Evolutionary conservation across 768 basidiomycete species (phyloP).

Genomic region (Candolleomyces efflorescens): DNA sequence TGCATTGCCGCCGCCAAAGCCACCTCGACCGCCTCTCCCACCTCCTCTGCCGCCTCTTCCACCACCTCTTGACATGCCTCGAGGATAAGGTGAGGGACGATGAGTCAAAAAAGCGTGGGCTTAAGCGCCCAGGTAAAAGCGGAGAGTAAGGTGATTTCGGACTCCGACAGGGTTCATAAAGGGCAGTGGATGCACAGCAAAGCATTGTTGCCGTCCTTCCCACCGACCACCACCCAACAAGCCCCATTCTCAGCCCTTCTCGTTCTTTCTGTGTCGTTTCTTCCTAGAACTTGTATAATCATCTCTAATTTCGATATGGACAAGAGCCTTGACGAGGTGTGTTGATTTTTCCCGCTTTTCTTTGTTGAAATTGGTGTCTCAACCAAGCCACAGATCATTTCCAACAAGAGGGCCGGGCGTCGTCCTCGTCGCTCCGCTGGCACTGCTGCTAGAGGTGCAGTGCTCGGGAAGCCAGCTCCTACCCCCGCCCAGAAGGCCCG

Average conservation of each 20-base stretch:
- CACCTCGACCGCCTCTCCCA: conserved; percentile 54
- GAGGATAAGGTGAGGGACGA: conserved; percentile 6
- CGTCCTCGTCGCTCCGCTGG: conserved; percentile 27
- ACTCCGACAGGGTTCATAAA: conserved; percentile 34
- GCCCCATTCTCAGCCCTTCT: conserved; percentile 15
- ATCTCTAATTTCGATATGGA: conserved; percentile 48
- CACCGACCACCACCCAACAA: conserved; percentile 29
- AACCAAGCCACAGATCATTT: conserved; percentile 51
- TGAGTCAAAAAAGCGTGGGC: conserved; percentile 6
- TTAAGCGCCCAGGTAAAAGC: conserved; percentile 14
- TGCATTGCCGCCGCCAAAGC: conserved; percentile 48
- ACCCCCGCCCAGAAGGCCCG: conserved; percentile 53
- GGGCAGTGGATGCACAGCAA: conserved; percentile 19
- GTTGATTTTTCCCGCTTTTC: conserved; percentile 19
- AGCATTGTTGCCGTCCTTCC: conserved; percentile 18
- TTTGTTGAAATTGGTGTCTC: conserved; percentile 1
- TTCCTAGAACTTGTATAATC: not conserved
- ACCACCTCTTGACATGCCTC: conserved; percentile 38
- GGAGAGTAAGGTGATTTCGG: conserved; percentile 25
- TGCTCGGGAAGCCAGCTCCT: conserved; percentile 52
- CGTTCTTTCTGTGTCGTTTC: conserved; percentile 10
- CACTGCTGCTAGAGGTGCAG: conserved; percentile 46
- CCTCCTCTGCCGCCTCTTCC: conserved; percentile 37
- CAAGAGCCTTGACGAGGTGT: conserved; percentile 79
- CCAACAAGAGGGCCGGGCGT: conserved; percentile 49